Conservation (phyloP, 192 early-diverging fungal species). For the Backusella luteola region DNA sequence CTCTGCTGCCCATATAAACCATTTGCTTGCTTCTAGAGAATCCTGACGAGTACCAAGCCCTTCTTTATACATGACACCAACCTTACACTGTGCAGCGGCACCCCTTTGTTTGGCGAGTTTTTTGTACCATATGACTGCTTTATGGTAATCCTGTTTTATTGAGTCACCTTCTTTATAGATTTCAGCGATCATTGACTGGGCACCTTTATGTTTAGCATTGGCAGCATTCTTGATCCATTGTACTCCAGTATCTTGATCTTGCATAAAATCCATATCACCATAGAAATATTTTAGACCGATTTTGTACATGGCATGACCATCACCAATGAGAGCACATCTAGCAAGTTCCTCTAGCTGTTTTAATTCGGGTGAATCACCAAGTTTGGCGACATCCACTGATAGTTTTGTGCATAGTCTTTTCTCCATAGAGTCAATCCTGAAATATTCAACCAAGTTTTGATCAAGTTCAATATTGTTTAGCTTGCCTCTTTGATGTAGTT, state of each 20-base stretch:
- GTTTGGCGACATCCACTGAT: background rate
- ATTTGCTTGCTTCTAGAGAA: too few relatives aligned
- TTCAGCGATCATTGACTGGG: background rate
- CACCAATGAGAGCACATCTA: too few relatives aligned
- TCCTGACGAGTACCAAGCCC: too few relatives aligned
- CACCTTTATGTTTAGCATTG: background rate
- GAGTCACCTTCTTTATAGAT: background rate
- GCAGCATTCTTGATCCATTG: background rate
- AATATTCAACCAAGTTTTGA: background rate
- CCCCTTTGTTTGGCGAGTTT: background rate
- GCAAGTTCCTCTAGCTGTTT: background rate
- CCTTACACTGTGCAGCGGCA: background rate
- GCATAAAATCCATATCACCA: background rate
- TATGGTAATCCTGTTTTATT: too few relatives aligned
- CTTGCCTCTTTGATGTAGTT: background rate
- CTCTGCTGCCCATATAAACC: too few relatives aligned
- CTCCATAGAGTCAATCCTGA: background rate
- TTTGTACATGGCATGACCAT: background rate
- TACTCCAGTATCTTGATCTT: background rate
- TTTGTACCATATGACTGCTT: background rate
- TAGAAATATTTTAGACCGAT: background rate
- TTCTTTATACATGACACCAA: too few relatives aligned
- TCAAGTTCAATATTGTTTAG: background rate
- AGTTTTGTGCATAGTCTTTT: background rate
- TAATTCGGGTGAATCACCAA: background rate